Conservation (phyloP, 1,284 basidiomycete genomes). For the Sanghuangporus baumii region DNA sequence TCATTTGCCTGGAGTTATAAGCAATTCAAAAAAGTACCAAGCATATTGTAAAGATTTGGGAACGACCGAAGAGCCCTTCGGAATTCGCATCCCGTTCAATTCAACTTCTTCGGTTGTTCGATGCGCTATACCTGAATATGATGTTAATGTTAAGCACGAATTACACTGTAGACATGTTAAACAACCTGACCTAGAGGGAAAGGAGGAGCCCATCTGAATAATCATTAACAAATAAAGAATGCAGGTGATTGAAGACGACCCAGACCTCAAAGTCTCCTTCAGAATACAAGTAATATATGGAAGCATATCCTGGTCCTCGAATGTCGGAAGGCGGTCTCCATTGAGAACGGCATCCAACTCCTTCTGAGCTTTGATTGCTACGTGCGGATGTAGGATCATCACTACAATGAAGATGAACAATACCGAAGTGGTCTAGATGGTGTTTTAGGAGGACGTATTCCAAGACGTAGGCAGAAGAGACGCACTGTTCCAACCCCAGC, state of each 20-base stretch:
- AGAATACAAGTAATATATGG: conserved; percentile 27
- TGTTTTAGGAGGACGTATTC: too few relatives aligned
- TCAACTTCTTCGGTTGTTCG: conserved; percentile 7
- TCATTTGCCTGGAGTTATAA: conserved; percentile 9
- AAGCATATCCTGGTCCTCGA: conserved; percentile 23
- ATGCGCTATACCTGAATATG: conserved; percentile 13
- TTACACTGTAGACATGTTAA: background rate
- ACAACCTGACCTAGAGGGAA: background rate
- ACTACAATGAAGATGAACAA: conserved; percentile 16
- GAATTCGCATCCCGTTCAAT: conserved; percentile 12
- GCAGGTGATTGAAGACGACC: background rate
- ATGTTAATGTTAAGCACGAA: background rate
- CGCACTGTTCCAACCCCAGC: conserved; percentile 9
- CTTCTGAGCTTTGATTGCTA: conserved; percentile 5
- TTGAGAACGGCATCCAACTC: conserved; percentile 9
- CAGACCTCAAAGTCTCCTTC: conserved; percentile 26
- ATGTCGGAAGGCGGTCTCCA: conserved; percentile 22
- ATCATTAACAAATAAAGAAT: background rate
- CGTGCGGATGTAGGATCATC: conserved; percentile 3
- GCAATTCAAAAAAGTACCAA: background rate
- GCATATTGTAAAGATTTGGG: conserved; percentile 2
- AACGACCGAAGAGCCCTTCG: conserved; percentile 8
- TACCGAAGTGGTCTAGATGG: conserved; percentile 12
- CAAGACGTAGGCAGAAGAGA: too few relatives aligned
- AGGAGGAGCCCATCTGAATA: background rate